Percentiles rank a stretch among this genome's conserved stretches.
Evolutionary conservation across 306 rosid genomes (phyloP).

Genomic region (Fragaria nilgerrensis): DNA sequence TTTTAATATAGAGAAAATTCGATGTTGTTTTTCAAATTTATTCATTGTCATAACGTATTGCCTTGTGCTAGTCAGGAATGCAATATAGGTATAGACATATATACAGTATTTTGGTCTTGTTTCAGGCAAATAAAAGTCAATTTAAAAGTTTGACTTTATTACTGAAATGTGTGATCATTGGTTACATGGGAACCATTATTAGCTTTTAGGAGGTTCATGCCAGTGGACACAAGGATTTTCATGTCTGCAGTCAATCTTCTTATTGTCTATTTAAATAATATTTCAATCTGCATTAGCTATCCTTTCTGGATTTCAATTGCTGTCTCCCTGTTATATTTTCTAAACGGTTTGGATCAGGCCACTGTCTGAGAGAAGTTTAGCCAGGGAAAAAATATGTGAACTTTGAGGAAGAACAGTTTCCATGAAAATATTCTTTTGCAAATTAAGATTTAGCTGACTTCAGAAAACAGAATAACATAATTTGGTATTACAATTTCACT

Average conservation of each 20-base stretch:
- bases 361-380: neutral
- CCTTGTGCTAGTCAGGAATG: neutral
- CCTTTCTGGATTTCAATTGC: conserved; percentile 4
- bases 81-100: neutral
- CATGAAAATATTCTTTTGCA: neutral
- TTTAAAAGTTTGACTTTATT: neutral
- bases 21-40: neutral
- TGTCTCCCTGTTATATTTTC: neutral
- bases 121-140: neutral
- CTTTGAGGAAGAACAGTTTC: neutral
- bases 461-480: conserved; percentile 9
- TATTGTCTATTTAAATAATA: neutral
- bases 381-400: neutral
- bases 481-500: conserved; percentile 20
- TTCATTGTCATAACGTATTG: neutral
- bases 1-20: neutral
- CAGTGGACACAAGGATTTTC: neutral
- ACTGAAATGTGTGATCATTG: neutral
- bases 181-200: neutral
- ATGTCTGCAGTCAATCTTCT: neutral
- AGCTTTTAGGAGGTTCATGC: neutral
- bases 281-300: neutral
- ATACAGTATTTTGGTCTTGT: neutral
- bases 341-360: neutral
- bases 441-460: conserved; percentile 15